phyloP scores from a whole-genome alignment of 1,139 yeast species.

The Kluyveromyces sp. region DNA sequence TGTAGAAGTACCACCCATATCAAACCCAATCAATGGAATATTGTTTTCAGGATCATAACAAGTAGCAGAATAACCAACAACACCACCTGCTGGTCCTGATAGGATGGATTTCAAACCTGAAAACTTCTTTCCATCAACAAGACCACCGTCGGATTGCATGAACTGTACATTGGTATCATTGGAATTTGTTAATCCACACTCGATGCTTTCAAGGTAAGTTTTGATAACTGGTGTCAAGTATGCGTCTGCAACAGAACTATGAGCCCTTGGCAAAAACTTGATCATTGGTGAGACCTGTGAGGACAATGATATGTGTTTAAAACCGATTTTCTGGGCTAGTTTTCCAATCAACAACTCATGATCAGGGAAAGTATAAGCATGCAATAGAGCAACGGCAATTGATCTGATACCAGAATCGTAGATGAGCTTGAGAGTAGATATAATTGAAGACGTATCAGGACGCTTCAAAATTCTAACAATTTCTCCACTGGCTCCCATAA shows the following conservation, averaged over 20 bases:
- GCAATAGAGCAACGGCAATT: constrained; percentile 60
- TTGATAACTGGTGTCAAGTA: constrained; percentile 68
- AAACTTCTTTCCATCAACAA: constrained; percentile 42
- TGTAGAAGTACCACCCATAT: constrained; percentile 59
- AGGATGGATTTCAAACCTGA: constrained; percentile 47
- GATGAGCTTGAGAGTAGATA: constrained; percentile 35
- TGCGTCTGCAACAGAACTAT: constrained; percentile 70
- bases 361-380: constrained; percentile 59
- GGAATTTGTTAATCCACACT: constrained; percentile 51
- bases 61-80: constrained; percentile 48
- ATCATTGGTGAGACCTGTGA: constrained; percentile 66
- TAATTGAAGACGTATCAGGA: constrained; percentile 40
- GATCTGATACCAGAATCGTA: constrained; percentile 53
- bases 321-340: constrained; percentile 54
- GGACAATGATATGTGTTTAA: constrained; percentile 56
- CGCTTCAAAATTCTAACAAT: constrained; percentile 44
- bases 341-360: constrained; percentile 55
- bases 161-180: constrained; percentile 37
- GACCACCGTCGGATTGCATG: constrained; percentile 58
- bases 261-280: constrained; percentile 62
- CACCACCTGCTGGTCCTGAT: constrained; percentile 62
- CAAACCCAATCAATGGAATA: constrained; percentile 48
- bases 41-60: constrained; percentile 37
- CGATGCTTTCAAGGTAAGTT: constrained; percentile 52
- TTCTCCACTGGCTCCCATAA: constrained; percentile 60